Evolutionary conservation across 2,329 filamentous ascomycete genomes (phyloP).

Genomic region (Aspergillus novofumigatus): DNA sequence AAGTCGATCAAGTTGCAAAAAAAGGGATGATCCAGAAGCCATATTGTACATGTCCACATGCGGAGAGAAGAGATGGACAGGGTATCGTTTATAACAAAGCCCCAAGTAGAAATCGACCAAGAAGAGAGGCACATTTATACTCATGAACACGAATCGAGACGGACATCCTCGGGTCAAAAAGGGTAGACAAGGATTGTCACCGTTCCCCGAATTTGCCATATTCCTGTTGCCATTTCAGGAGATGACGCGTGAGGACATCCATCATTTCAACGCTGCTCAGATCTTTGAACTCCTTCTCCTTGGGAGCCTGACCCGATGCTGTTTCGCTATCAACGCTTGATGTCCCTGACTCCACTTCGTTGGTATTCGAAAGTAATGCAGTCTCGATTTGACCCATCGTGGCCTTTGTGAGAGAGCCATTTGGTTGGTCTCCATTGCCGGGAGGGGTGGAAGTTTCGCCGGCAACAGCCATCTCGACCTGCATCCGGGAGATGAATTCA

Average conservation of each 20-base stretch:
- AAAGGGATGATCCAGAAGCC: slow-evolving; percentile 20
- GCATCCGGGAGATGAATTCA: slow-evolving; percentile 84
- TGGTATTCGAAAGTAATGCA: slow-evolving; percentile 21
- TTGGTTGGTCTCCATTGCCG: slow-evolving; percentile 33
- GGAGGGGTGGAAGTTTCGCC: slow-evolving; percentile 43
- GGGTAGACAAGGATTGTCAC: slow-evolving; percentile 21
- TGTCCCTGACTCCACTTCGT: slow-evolving; percentile 24
- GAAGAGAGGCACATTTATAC: background rate
- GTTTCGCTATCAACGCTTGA: slow-evolving; percentile 24
- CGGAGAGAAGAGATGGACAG: slow-evolving; percentile 15
- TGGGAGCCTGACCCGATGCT: slow-evolving; percentile 17
- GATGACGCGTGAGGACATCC: slow-evolving; percentile 74
- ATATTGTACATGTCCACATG: slow-evolving; percentile 24
- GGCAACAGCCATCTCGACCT: slow-evolving; percentile 73
- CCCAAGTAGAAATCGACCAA: slow-evolving; percentile 3
- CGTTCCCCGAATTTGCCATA: slow-evolving; percentile 54
- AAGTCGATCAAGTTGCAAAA: slow-evolving; percentile 16
- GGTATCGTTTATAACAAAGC: slow-evolving; percentile 20
- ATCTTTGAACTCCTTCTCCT: slow-evolving; percentile 62
- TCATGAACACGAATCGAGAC: background rate
- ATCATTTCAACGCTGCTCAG: slow-evolving; percentile 84
- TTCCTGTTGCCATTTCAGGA: slow-evolving; percentile 81
- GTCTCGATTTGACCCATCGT: slow-evolving; percentile 35
- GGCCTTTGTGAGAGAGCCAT: slow-evolving; percentile 30
- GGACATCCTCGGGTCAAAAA: background rate